These are phyloP conservation scores for Geranium brycei DNA, from an alignment of 345 rosid genomes.

Conservation along the genomic window DNA sequence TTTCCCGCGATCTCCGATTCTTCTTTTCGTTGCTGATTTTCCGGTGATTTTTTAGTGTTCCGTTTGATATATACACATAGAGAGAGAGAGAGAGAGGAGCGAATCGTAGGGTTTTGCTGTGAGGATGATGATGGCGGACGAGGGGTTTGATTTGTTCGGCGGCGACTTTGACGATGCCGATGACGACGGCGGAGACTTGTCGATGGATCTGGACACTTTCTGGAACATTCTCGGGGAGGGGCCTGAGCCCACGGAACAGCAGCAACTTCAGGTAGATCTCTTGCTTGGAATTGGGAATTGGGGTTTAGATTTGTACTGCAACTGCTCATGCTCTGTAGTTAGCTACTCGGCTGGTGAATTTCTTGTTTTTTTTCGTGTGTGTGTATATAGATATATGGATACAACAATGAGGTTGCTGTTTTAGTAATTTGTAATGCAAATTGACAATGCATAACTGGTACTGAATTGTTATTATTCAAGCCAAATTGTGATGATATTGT, in stretches of 20 bases:
- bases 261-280: constrained; percentile 4
- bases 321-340: neutral
- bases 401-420: neutral
- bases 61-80: too few relatives aligned
- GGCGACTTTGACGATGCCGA: neutral
- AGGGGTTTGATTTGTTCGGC: neutral
- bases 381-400: neutral
- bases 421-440: neutral
- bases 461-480: neutral
- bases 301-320: neutral
- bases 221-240: constrained; percentile 7
- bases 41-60: too few relatives aligned
- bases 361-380: neutral
- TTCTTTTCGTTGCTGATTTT: too few relatives aligned
- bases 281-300: neutral
- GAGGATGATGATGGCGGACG: neutral
- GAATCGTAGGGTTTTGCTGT: neutral
- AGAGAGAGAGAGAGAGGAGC: too few relatives aligned
- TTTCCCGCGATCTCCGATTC: too few relatives aligned
- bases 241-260: neutral
- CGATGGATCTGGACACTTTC: constrained; percentile 8
- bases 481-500: too few relatives aligned
- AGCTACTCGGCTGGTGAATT: neutral
- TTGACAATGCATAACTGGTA: neutral
- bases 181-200: constrained; percentile 5